These are phyloP conservation scores for Xylariaceae sp. DNA, from an alignment of 2,329 filamentous ascomycete genomes.

Conservation along the genomic window DNA sequence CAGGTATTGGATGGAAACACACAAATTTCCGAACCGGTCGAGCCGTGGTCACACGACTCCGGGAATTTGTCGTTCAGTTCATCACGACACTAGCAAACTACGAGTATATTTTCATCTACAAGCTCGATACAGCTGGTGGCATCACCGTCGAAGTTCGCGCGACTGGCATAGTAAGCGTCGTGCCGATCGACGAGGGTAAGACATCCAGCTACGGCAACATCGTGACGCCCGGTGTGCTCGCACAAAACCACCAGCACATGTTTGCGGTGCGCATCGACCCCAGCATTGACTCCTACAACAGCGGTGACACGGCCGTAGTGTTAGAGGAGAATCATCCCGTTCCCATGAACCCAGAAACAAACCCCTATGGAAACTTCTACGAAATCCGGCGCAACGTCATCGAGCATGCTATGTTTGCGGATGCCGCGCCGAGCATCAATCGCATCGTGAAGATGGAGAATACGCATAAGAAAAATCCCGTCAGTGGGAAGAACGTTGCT, in stretches of 20 bases:
- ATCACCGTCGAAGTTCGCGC: slow-evolving; percentile 58
- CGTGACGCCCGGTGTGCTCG: slow-evolving; percentile 57
- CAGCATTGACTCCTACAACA: slow-evolving; percentile 42
- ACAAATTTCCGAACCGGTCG: slow-evolving; percentile 61
- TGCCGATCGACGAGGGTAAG: slow-evolving; percentile 52
- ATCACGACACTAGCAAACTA: slow-evolving; percentile 67
- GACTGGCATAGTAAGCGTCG: slow-evolving; percentile 63
- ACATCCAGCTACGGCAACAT: slow-evolving; percentile 54
- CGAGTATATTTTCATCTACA: slow-evolving; percentile 62
- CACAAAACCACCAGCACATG: slow-evolving; percentile 64
- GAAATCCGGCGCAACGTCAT: slow-evolving; percentile 46
- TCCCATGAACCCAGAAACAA: slow-evolving; percentile 44
- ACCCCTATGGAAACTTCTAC: slow-evolving; percentile 59
- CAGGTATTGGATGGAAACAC: slow-evolving; percentile 62
- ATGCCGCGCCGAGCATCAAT: slow-evolving; percentile 50
- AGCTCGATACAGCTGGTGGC: slow-evolving; percentile 58
- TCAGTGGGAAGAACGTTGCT: slow-evolving; percentile 45
- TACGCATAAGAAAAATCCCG: slow-evolving; percentile 38
- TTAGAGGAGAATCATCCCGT: slow-evolving; percentile 31
- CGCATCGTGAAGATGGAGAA: slow-evolving; percentile 47
- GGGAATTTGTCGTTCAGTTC: slow-evolving; percentile 61
- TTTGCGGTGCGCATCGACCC: slow-evolving; percentile 63
- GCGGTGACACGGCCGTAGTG: slow-evolving; percentile 26
- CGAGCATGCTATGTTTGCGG: slow-evolving; percentile 42
- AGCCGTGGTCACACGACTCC: slow-evolving; percentile 55